Percentiles rank a stretch among this genome's conserved stretches.
phyloP scores from a whole-genome alignment of 225 moss, liverwort and hornwort species.

The Anthoceros angustus region DNA sequence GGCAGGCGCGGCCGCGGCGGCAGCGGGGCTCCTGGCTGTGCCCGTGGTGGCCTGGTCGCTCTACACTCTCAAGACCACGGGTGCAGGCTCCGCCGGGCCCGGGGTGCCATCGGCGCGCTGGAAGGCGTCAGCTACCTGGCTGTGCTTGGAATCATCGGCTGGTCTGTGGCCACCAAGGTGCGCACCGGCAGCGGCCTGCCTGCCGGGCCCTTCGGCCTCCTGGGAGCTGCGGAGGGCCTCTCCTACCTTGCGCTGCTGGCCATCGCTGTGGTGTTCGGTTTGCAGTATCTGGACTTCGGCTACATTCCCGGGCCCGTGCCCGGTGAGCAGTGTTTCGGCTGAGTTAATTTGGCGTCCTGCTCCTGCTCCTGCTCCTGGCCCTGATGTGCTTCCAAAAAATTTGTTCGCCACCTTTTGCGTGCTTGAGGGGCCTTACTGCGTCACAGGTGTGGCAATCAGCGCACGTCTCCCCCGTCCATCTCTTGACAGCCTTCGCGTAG shows the following conservation, averaged over 20 bases:
- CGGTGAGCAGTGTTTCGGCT: slow-evolving; percentile 85
- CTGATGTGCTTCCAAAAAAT: too few relatives aligned
- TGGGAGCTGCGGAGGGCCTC: slow-evolving; percentile 86
- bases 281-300: slow-evolving; percentile 73
- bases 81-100: slow-evolving; percentile 89
- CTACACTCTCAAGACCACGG: slow-evolving; percentile 77
- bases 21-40: slow-evolving; percentile 49
- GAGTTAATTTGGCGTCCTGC: neutral
- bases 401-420: too few relatives aligned
- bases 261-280: slow-evolving; percentile 64
- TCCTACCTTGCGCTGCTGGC: slow-evolving; percentile 62
- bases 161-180: slow-evolving; percentile 74
- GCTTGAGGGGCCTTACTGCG: too few relatives aligned
- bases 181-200: slow-evolving; percentile 75
- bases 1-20: slow-evolving; percentile 33
- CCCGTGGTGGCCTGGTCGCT: slow-evolving; percentile 85
- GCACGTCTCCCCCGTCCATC: too few relatives aligned
- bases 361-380: too few relatives aligned
- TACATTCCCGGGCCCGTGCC: slow-evolving; percentile 96
- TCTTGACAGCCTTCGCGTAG: too few relatives aligned
- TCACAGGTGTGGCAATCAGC: too few relatives aligned
- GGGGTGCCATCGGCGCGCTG: slow-evolving; percentile 54
- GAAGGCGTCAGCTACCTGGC: slow-evolving; percentile 94
- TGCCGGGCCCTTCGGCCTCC: slow-evolving; percentile 60
- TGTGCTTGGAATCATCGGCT: slow-evolving; percentile 38